Conservation (phyloP, 768 basidiomycete genomes). For the Lactarius hatsudake region DNA sequence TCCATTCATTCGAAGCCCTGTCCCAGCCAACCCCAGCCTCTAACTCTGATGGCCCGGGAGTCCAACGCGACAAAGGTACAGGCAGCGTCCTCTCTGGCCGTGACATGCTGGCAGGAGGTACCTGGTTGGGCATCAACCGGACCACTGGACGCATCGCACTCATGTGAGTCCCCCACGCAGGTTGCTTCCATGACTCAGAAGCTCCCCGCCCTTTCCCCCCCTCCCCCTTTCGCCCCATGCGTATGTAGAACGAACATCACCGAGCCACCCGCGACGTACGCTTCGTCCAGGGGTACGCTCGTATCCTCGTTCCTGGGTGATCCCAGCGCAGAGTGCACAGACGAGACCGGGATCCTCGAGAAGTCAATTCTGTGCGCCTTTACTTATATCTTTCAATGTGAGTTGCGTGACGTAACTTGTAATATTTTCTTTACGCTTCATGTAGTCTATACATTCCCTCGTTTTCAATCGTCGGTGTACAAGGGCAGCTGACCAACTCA, state of each 20-base stretch:
- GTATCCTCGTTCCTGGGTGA: constrained; percentile 63
- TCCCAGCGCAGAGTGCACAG: constrained; percentile 32
- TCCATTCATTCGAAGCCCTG: constrained; percentile 55
- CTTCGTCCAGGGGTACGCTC: constrained; percentile 66
- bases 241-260: constrained; percentile 77
- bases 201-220: not conserved
- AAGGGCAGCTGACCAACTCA: not conserved
- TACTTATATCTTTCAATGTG: not conserved
- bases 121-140: constrained; percentile 71
- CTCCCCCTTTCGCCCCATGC: constrained; percentile 18
- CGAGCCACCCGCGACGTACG: constrained; percentile 50
- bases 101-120: constrained; percentile 71
- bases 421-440: not conserved
- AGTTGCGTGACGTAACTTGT: not conserved
- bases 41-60: constrained; percentile 15
- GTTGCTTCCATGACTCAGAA: constrained; percentile 11
- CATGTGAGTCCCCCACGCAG: constrained; percentile 48
- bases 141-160: constrained; percentile 65
- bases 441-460: too few species aligned
- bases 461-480: not conserved
- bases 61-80: constrained; percentile 26
- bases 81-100: constrained; percentile 66
- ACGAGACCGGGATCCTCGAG: not conserved
- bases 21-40: not conserved
- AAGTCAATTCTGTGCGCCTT: not conserved